Conservation (phyloP, 2,329 filamentous ascomycete genomes). For the Paecilomyces fulvus region DNA sequence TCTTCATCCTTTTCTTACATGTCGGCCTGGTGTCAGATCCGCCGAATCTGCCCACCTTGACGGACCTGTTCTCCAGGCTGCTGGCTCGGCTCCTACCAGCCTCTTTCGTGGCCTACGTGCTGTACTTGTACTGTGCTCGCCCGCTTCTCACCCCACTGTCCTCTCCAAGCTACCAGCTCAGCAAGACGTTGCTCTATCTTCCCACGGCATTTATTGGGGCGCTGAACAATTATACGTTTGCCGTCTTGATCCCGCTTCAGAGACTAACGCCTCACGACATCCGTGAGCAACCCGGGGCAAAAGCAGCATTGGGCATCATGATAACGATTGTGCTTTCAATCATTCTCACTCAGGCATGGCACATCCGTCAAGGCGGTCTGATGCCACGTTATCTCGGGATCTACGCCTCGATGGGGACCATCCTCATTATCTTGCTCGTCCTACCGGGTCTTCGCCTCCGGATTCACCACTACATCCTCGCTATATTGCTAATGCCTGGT, state of each 20-base stretch:
- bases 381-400: slow-evolving; percentile 69
- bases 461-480: slow-evolving; percentile 92
- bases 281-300: slow-evolving; percentile 78
- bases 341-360: slow-evolving; percentile 69
- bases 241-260: slow-evolving; percentile 77
- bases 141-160: slow-evolving; percentile 66
- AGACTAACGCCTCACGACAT: slow-evolving; percentile 88
- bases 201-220: slow-evolving; percentile 86
- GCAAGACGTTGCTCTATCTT: slow-evolving; percentile 85
- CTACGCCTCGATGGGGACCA: slow-evolving; percentile 59
- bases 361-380: slow-evolving; percentile 75
- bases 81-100: slow-evolving; percentile 79
- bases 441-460: slow-evolving; percentile 73
- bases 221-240: slow-evolving; percentile 90
- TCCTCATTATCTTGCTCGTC: slow-evolving; percentile 61
- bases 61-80: slow-evolving; percentile 66
- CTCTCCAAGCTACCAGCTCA: slow-evolving; percentile 53
- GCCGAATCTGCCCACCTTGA: slow-evolving; percentile 58
- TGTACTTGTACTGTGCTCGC: slow-evolving; percentile 73
- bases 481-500: slow-evolving; percentile 75
- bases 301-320: slow-evolving; percentile 70
- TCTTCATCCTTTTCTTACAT: slow-evolving; percentile 78
- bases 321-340: slow-evolving; percentile 62
- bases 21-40: slow-evolving; percentile 85
- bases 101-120: slow-evolving; percentile 76